Evolutionary conservation across 1,284 basidiomycete species (phyloP).

Genomic region (Ustilago shanxiensis): DNA sequence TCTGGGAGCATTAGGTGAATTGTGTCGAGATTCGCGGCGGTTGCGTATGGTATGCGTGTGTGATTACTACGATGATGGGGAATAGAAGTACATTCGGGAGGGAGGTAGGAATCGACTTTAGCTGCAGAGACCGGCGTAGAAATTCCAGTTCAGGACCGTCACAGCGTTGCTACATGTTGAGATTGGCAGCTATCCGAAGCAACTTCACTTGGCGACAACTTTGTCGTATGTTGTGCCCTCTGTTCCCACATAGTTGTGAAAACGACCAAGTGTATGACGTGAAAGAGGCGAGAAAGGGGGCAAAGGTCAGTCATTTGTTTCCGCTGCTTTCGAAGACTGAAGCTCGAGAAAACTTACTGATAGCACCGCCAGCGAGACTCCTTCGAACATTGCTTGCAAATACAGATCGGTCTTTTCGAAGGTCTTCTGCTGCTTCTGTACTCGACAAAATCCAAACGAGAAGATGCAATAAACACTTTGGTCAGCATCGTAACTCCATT

Average conservation of each 20-base stretch:
- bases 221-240: constrained; percentile 64
- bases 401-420: constrained; percentile 59
- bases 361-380: constrained; percentile 56
- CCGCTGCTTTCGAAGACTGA: not conserved
- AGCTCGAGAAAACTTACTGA: constrained; percentile 50
- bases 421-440: constrained; percentile 69
- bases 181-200: not conserved
- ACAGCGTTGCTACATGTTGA: not conserved
- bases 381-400: constrained; percentile 65
- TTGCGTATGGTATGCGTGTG: not conserved
- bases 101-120: too few species aligned
- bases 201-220: constrained; percentile 46
- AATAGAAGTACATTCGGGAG: constrained; percentile 27
- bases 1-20: too few species aligned
- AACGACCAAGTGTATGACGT: not conserved
- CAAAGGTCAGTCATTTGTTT: not conserved
- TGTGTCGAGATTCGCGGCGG: too few species aligned
- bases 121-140: too few species aligned
- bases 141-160: too few species aligned
- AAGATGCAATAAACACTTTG: not conserved
- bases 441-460: not conserved
- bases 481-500: not conserved
- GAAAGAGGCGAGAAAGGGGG: not conserved
- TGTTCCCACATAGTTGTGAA: constrained; percentile 8
- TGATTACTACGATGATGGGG: not conserved